A percentile compares a stretch with the other conserved stretches of the same genome.
phyloP scores from a whole-genome alignment of 2,329 filamentous ascomycete genomes.

The Herpotrichia juniperi region DNA sequence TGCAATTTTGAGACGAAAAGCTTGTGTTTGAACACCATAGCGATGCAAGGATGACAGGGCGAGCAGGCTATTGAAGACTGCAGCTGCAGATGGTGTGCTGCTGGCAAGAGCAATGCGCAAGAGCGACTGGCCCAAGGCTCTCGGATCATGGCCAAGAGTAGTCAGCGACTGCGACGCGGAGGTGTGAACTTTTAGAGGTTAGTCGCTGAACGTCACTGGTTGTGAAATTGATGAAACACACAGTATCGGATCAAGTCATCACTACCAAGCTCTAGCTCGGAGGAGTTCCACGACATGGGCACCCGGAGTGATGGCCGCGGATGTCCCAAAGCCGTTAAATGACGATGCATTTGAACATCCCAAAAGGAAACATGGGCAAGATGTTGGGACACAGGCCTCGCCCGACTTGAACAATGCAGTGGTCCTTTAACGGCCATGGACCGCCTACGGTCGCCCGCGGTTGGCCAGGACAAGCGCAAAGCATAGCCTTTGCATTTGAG shows the following conservation, averaged over 20 bases:
- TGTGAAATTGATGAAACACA: neutral
- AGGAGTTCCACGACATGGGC: slow-evolving; percentile 9
- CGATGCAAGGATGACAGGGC: slow-evolving; percentile 18
- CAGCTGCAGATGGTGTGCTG: slow-evolving; percentile 10
- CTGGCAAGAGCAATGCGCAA: slow-evolving; percentile 11
- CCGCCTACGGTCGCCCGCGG: slow-evolving; percentile 1
- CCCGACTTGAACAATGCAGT: neutral
- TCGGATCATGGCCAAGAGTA: slow-evolving; percentile 9
- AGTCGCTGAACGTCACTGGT: neutral
- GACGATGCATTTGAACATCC: slow-evolving; percentile 14
- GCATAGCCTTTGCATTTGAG: slow-evolving; percentile 7
- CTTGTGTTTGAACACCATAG: slow-evolving; percentile 17
- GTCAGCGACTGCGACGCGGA: slow-evolving; percentile 9
- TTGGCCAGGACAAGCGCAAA: slow-evolving; percentile 8
- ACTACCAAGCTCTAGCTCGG: neutral
- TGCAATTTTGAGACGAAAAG: slow-evolving; percentile 16
- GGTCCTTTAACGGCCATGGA: slow-evolving; percentile 3
- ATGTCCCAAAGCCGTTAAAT: neutral
- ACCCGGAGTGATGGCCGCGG: slow-evolving; percentile 2
- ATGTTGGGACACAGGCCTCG: neutral
- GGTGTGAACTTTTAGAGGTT: slow-evolving; percentile 4
- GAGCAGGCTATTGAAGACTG: slow-evolving; percentile 15
- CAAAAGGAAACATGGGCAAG: slow-evolving; percentile 3
- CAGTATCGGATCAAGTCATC: slow-evolving; percentile 14
- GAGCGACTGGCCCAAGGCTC: slow-evolving; percentile 3